Conservation (phyloP, 257 asterid genomes). For the Rehmannia glutinosa region DNA sequence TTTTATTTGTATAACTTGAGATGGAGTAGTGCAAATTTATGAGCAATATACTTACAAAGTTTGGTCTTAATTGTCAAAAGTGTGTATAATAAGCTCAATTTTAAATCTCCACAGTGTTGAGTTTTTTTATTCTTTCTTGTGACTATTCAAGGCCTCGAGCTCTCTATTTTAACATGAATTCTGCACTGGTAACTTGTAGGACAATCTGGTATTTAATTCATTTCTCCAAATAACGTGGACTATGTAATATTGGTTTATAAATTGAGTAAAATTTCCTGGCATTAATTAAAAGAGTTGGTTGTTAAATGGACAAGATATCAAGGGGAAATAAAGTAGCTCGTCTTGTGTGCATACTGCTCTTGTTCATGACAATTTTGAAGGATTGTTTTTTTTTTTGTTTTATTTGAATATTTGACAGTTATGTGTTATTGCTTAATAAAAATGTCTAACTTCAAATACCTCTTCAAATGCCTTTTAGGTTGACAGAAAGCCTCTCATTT, state of each 20-base stretch:
- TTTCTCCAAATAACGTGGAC: not conserved
- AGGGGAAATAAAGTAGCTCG: not conserved
- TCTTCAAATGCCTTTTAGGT: constrained; percentile 44
- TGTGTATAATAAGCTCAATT: not conserved
- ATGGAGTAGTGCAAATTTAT: not conserved
- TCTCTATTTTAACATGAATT: not conserved
- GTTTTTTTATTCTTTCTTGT: not conserved
- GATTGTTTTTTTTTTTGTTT: not conserved
- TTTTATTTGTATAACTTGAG: not conserved
- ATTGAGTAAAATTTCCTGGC: not conserved
- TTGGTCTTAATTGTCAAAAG: not conserved
- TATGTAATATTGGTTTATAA: not conserved
- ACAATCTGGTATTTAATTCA: not conserved
- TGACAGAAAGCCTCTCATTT: constrained; percentile 78
- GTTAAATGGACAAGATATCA: not conserved
- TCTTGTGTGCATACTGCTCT: not conserved
- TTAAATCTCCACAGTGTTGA: not conserved
- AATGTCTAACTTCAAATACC: not conserved
- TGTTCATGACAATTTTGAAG: constrained; percentile 4
- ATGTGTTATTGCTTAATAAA: not conserved
- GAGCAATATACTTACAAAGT: not conserved
- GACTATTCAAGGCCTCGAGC: not conserved
- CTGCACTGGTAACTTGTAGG: not conserved
- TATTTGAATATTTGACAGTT: not conserved
- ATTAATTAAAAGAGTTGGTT: not conserved